Evolutionary conservation across 140 eudicot genomes (phyloP).

Genomic region (Oenanthe javanica): DNA sequence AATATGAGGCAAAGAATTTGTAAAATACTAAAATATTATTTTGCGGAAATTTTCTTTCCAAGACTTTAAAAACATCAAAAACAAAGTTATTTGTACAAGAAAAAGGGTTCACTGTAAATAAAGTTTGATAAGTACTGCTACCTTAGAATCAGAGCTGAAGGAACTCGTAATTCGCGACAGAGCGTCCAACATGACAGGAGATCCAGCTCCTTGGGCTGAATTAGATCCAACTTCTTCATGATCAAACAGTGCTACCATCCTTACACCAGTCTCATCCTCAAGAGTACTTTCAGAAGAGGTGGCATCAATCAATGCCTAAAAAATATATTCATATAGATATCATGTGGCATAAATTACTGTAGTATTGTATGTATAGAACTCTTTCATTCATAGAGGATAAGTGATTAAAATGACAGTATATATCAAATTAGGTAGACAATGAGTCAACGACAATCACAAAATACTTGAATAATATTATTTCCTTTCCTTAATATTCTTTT

Average conservation of each 20-base stretch:
- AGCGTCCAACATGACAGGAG: constrained; percentile 94
- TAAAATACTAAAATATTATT: no score
- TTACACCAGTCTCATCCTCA: constrained; percentile 77
- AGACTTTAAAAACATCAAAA: no score
- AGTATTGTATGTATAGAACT: not conserved
- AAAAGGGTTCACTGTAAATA: no score
- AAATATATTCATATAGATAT: not conserved
- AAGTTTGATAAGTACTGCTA: constrained; percentile 1
- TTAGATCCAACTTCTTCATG: constrained; percentile 93
- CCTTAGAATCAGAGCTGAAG: constrained; percentile 63
- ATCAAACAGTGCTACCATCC: constrained; percentile 91
- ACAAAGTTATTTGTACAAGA: no score
- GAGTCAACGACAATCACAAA: no score
- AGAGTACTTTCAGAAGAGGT: constrained; percentile 62
- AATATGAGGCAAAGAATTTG: no score
- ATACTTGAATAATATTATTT: no score
- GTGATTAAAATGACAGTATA: not conserved
- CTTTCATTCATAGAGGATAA: not conserved
- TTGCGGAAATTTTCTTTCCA: no score
- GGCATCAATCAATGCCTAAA: constrained; percentile 82
- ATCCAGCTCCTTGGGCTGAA: constrained; percentile 99
- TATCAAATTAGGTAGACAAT: no score
- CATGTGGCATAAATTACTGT: not conserved
- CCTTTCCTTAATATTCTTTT: no score
- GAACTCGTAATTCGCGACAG: constrained; percentile 66